phyloP scores from a whole-genome alignment of 495 filamentous ascomycete species.

The Chlorociboria aeruginascens region DNA sequence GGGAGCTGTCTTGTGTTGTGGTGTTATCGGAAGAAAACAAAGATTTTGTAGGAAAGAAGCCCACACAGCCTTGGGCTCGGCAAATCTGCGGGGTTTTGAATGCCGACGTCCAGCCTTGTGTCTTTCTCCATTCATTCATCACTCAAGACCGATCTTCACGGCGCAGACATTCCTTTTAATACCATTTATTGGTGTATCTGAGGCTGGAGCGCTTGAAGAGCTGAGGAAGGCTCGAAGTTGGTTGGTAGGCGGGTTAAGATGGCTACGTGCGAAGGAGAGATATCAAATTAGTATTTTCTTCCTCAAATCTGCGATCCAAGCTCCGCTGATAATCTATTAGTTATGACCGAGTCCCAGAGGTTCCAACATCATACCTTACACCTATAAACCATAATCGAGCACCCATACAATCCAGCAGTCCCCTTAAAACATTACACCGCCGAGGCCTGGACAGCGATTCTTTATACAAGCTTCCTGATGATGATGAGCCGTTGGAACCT shows the following conservation, averaged over 20 bases:
- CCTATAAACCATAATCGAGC: slow-evolving; percentile 4
- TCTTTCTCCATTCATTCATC: background rate
- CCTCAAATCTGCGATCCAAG: background rate
- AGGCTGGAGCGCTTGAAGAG: background rate
- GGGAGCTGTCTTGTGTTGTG: too few species aligned
- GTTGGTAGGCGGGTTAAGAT: background rate
- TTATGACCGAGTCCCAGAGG: background rate
- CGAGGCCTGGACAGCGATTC: slow-evolving; percentile 4
- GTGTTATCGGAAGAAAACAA: too few species aligned
- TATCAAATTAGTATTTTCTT: background rate
- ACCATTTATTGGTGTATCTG: background rate
- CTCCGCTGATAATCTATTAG: background rate
- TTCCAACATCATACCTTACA: slow-evolving; percentile 1
- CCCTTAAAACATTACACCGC: background rate
- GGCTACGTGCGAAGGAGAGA: background rate
- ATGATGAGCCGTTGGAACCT: background rate
- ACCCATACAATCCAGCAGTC: background rate
- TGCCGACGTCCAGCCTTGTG: background rate
- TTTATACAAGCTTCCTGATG: slow-evolving; percentile 2
- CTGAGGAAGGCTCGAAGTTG: background rate
- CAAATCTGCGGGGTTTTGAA: background rate
- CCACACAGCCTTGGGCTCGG: background rate
- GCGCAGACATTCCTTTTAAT: background rate
- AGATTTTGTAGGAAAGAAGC: too few species aligned
- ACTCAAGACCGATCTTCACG: too few species aligned